Evolutionary conservation across 31 red algal species (phyloP), one percentile per base, ranked within the genome.

Genomic region (Bonnemaisonia californica): DNA sequence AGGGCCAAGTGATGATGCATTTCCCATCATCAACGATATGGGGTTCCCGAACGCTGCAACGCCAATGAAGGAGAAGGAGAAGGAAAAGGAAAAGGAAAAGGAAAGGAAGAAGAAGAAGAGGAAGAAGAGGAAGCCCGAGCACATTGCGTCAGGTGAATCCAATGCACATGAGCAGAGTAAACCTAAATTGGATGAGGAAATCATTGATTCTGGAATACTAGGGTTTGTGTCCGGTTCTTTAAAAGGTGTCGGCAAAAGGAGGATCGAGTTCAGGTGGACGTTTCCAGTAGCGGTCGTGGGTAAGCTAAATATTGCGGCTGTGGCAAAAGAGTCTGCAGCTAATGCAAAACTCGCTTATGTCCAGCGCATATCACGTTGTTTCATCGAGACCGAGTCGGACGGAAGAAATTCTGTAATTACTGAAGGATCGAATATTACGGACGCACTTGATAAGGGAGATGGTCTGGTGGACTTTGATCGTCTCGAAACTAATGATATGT

Each of bases 401-500:
- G 26, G 59, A 35, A 41, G 29, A 23, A 54, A 56, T 62, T n/a
- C 33, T 31, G 79, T 95, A 23, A 71, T 88, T 28, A 87, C 86
- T 22, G 82, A 95, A 35, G 96, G 96, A 31, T 95, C 92, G 9
- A 98, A 98, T 59, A 69, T 98, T 23, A 7, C 9, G 3, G 80
- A 77, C 37, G 74, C 85, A 18, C 78, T 90, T 79, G 84, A 79
- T 24, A 38, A 54, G 11, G 89, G 77, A 24, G 57, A 89, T 19
- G 77, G 62, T 22, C 58, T 88, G 18, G 67, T 95, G 13, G 92
- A 98, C 47, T 65, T 93, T 45, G n/a, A 84, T 21, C 40, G 77
- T 23, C 59, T 98, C 19, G 31, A 82, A 59, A 92, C 96, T 29
- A 98, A 98, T 60, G 88, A 98, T 76, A 90, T 98, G 73, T 81